Percentiles rank a stretch among this genome's conserved stretches.
These are phyloP conservation scores for Tylopilus felleus DNA, from an alignment of 768 basidiomycete genomes.

Conservation along the genomic window DNA sequence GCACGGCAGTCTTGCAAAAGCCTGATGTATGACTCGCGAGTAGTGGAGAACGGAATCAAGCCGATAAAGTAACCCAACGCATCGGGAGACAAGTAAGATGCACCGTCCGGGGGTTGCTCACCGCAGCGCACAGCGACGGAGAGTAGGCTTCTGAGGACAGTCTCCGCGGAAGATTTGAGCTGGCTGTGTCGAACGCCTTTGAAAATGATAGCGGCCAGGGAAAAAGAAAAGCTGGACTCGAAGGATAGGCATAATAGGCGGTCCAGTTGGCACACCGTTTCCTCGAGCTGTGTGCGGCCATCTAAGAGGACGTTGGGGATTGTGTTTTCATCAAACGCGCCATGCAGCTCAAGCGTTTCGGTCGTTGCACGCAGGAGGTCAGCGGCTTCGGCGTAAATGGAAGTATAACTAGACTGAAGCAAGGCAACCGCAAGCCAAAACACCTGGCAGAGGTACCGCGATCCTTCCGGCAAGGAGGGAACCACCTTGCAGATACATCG, in stretches of 20 bases:
- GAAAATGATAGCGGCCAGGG: slow-evolving; percentile 78
- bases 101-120: slow-evolving; percentile 35
- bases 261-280: slow-evolving; percentile 69
- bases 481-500: slow-evolving; percentile 79
- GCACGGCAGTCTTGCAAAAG: slow-evolving; percentile 64
- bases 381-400: slow-evolving; percentile 67
- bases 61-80: slow-evolving; percentile 79
- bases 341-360: slow-evolving; percentile 59
- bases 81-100: slow-evolving; percentile 49
- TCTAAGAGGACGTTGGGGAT: slow-evolving; percentile 61
- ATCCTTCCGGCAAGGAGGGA: slow-evolving; percentile 62
- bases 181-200: slow-evolving; percentile 75
- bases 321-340: slow-evolving; percentile 50
- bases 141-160: slow-evolving; percentile 60
- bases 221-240: slow-evolving; percentile 75
- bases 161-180: slow-evolving; percentile 59
- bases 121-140: slow-evolving; percentile 52
- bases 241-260: slow-evolving; percentile 72
- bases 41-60: slow-evolving; percentile 65
- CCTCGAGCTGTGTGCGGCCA: slow-evolving; percentile 60
- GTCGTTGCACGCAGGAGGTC: slow-evolving; percentile 63
- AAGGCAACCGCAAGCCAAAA: slow-evolving; percentile 90
- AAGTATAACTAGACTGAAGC: slow-evolving; percentile 71
- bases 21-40: slow-evolving; percentile 49
- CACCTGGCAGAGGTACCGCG: slow-evolving; percentile 68